Conservation (phyloP, 2,329 filamentous ascomycete genomes). For the Aotearoamyces nothofagi region DNA sequence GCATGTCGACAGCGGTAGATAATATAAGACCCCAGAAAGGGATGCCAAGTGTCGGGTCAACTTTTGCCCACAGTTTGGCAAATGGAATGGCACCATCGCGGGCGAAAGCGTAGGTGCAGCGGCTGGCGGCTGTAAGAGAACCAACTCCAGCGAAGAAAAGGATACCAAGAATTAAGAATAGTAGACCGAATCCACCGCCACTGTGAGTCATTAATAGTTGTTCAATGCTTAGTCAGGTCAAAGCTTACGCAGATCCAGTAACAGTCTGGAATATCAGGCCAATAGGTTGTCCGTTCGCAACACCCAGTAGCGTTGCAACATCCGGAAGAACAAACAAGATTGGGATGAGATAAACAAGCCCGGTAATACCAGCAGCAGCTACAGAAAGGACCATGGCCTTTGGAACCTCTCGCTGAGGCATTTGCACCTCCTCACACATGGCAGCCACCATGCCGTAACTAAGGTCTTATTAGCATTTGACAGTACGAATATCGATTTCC, state of each 20-base stretch:
- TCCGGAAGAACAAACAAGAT: constrained; percentile 64
- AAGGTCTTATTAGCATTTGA: too few species aligned
- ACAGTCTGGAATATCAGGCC: constrained; percentile 61
- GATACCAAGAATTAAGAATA: constrained; percentile 65
- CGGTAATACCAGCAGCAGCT: constrained; percentile 49
- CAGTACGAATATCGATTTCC: too few species aligned
- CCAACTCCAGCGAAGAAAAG: constrained; percentile 64
- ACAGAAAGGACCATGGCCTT: constrained; percentile 58
- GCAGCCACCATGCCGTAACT: constrained; percentile 59
- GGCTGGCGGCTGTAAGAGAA: constrained; percentile 42
- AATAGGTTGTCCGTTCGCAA: constrained; percentile 62
- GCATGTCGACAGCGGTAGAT: constrained; percentile 51
- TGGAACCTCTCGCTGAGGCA: constrained; percentile 52
- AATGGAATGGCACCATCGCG: constrained; percentile 28
- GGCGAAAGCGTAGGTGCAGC: constrained; percentile 27
- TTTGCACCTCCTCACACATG: constrained; percentile 61
- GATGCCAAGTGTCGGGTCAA: constrained; percentile 22
- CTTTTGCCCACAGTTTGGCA: constrained; percentile 21
- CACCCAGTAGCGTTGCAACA: constrained; percentile 43
- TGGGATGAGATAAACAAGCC: constrained; percentile 53
- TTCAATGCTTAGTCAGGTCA: too few species aligned
- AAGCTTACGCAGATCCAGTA: constrained; percentile 59
- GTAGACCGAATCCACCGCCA: constrained; percentile 57
- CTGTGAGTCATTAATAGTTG: too few species aligned
- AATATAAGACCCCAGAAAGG: constrained; percentile 50